A percentile compares a stretch with the other conserved stretches of the same genome.
These are phyloP conservation scores for Tricholomella constricta DNA, from an alignment of 768 basidiomycete genomes.

Conservation along the genomic window DNA sequence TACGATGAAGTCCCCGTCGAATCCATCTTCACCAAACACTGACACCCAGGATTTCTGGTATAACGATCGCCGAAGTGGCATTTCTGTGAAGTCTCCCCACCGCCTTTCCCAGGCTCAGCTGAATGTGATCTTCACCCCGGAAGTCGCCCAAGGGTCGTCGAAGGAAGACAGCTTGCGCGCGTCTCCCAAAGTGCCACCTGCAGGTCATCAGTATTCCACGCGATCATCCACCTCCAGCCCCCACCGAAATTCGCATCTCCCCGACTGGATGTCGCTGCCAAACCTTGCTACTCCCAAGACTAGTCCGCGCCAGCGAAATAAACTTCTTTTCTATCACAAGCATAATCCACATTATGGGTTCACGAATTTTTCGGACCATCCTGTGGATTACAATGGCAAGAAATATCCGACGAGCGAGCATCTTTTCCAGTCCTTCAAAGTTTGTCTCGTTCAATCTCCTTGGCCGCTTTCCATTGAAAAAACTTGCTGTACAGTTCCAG, in stretches of 20 bases:
- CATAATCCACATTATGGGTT: constrained; percentile 67
- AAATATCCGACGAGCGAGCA: constrained; percentile 77
- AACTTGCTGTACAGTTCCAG: constrained; percentile 44
- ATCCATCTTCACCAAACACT: no score
- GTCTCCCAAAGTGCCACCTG: no score
- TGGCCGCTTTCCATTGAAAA: neutral
- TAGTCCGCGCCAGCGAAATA: constrained; percentile 31
- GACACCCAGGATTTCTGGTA: constrained; percentile 47
- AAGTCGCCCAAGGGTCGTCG: constrained; percentile 27
- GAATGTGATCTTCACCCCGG: constrained; percentile 40
- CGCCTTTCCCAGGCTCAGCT: constrained; percentile 38
- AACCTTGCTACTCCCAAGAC: constrained; percentile 16
- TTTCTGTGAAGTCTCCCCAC: constrained; percentile 46
- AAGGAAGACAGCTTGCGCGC: constrained; percentile 4
- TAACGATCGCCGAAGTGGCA: constrained; percentile 47
- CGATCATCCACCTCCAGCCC: neutral
- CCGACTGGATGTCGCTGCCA: constrained; percentile 17
- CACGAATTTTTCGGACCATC: constrained; percentile 72
- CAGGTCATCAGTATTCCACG: no score
- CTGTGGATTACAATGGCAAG: constrained; percentile 61
- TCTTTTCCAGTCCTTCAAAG: constrained; percentile 76
- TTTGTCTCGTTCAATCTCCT: no score
- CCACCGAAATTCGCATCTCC: constrained; percentile 6
- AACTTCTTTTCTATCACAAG: constrained; percentile 66
- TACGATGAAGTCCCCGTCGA: no score